A percentile compares a stretch with the other conserved stretches of the same genome.
Evolutionary conservation across 805 yeast species (phyloP).

Genomic region (Kurtzmaniella fragi): DNA sequence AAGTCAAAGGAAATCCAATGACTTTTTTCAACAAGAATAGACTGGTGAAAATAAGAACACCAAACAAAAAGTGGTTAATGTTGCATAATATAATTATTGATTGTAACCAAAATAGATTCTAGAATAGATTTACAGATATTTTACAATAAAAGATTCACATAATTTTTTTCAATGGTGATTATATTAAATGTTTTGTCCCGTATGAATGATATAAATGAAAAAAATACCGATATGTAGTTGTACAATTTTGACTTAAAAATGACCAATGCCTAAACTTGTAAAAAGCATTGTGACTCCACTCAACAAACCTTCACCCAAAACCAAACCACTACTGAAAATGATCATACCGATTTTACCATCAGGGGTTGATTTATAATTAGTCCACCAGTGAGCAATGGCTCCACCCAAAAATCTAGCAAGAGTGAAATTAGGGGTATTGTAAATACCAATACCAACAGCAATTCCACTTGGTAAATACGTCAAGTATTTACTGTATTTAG

Average conservation of each 20-base stretch:
- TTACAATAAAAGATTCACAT: no score
- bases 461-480: conserved; percentile 85
- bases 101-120: no score
- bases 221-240: neutral
- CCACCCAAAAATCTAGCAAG: conserved; percentile 93
- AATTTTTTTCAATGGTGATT: no score
- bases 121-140: neutral
- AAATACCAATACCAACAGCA: conserved; percentile 95
- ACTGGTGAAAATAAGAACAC: no score
- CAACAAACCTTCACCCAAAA: conserved; percentile 89
- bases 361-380: conserved; percentile 21
- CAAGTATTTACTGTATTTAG: conserved; percentile 34
- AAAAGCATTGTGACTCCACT: conserved; percentile 78
- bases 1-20: no score
- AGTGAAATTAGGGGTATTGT: conserved; percentile 90
- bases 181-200: no score
- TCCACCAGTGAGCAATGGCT: conserved; percentile 55
- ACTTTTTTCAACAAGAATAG: no score
- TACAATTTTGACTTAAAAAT: conserved; percentile 12
- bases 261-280: conserved; percentile 50
- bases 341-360: conserved; percentile 61
- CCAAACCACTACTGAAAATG: conserved; percentile 86
- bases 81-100: no score
- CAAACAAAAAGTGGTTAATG: no score
- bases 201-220: no score